These are phyloP conservation scores for Rhizophagus clarus DNA, from an alignment of 192 early-diverging fungal genomes.

Conservation along the genomic window DNA sequence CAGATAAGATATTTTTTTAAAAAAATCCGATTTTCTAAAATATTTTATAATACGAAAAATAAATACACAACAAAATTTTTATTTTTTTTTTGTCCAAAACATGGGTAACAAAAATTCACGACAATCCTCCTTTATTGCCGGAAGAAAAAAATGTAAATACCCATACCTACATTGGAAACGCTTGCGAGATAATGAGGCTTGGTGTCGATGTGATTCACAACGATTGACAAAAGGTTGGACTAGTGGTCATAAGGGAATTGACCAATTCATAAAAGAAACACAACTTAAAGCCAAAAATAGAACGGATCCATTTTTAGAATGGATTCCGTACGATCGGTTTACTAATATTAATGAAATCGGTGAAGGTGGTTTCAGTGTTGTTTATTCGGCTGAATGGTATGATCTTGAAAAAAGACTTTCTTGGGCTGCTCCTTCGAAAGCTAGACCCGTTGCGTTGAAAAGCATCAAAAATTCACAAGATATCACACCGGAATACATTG, in stretches of 20 bases:
- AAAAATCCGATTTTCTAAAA: too few species aligned
- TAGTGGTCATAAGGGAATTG: not conserved
- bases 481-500: not conserved
- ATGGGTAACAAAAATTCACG: conserved; percentile 9
- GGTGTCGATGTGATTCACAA: conserved; percentile 4
- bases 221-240: conserved; percentile 12
- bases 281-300: not conserved
- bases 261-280: conserved; percentile 14
- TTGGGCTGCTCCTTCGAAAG: not conserved
- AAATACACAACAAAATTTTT: not conserved
- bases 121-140: not conserved
- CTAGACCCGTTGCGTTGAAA: conserved; percentile 10
- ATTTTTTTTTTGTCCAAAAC: not conserved
- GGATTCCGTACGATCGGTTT: conserved; percentile 19
- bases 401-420: conserved; percentile 14
- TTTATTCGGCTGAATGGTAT: conserved; percentile 16
- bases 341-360: conserved; percentile 19
- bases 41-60: too few species aligned
- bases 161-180: conserved; percentile 17
- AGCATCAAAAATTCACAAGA: conserved; percentile 10
- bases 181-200: not conserved
- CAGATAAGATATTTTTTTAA: too few species aligned
- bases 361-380: conserved; percentile 20
- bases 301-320: conserved; percentile 18
- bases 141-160: conserved; percentile 5